A percentile compares a stretch with the other conserved stretches of the same genome.
Evolutionary conservation across 192 early-diverging fungal genomes (phyloP).

Genomic region (Mortierella antarctica): DNA sequence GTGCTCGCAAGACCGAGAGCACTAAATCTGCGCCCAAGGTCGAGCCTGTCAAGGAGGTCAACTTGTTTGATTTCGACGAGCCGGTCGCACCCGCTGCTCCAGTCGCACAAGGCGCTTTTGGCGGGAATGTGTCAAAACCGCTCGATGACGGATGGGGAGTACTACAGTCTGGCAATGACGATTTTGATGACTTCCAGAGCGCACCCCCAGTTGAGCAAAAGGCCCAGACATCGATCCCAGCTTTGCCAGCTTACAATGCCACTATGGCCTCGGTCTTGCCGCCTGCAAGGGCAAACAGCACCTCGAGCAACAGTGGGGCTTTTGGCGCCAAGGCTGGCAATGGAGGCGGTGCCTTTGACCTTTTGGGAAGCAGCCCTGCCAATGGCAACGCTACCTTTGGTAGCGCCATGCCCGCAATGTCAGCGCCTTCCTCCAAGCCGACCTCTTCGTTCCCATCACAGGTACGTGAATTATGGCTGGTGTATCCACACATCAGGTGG

Average conservation of each 20-base stretch:
- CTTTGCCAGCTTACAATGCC: constrained; percentile 30
- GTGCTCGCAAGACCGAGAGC: constrained; percentile 35
- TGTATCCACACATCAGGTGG: background rate
- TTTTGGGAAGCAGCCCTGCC: constrained; percentile 34
- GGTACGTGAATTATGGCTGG: constrained; percentile 2
- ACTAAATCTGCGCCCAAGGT: constrained; percentile 35
- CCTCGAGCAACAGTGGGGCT: constrained; percentile 17
- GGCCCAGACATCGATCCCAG: constrained; percentile 23
- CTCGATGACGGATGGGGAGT: constrained; percentile 32
- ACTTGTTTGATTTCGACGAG: constrained; percentile 80
- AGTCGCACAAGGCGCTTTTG: constrained; percentile 32
- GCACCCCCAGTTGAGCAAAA: constrained; percentile 52
- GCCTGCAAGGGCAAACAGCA: constrained; percentile 26
- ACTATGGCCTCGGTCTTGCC: constrained; percentile 35
- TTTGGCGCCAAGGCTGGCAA: constrained; percentile 13
- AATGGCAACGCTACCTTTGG: constrained; percentile 28
- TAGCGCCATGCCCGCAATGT: constrained; percentile 27
- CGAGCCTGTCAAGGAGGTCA: constrained; percentile 58
- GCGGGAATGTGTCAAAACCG: constrained; percentile 27
- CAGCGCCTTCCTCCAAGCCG: constrained; percentile 19
- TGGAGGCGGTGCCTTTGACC: constrained; percentile 16
- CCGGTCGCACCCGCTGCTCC: constrained; percentile 33
- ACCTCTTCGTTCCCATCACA: constrained; percentile 15
- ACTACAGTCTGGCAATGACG: constrained; percentile 55
- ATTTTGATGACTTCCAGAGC: constrained; percentile 78